phyloP scores from a whole-genome alignment of 805 yeast species.

The Komagataella populi region DNA sequence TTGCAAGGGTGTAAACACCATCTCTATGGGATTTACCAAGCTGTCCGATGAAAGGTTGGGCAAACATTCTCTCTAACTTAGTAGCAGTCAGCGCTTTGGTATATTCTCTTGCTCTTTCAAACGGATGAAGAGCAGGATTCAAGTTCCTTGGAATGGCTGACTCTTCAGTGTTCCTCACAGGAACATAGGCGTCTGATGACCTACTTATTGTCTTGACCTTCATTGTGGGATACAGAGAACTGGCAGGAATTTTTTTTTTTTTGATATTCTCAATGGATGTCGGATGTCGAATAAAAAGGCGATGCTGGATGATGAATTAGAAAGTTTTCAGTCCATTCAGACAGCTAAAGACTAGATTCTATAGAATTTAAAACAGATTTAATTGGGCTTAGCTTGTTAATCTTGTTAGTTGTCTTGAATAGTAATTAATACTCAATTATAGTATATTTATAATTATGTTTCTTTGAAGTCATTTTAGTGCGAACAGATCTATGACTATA shows the following conservation, averaged over 20 bases:
- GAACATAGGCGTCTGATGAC: conserved; percentile 85
- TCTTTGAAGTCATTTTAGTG: too few species aligned
- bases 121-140: conserved; percentile 91
- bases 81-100: conserved; percentile 92
- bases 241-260: not conserved
- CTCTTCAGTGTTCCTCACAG: conserved; percentile 83
- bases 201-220: conserved; percentile 82
- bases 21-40: conserved; percentile 91
- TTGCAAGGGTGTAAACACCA: conserved; percentile 82
- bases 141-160: conserved; percentile 78
- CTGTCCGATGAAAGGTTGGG: conserved; percentile 94
- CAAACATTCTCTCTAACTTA: conserved; percentile 91
- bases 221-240: conserved; percentile 21
- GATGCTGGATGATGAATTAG: not conserved
- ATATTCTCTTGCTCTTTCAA: conserved; percentile 93
- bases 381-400: too few species aligned
- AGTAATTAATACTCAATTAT: too few species aligned
- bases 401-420: too few species aligned
- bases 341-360: too few species aligned
- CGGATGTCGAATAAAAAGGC: not conserved
- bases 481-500: too few species aligned
- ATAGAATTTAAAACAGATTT: too few species aligned
- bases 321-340: not conserved
- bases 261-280: not conserved
- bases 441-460: too few species aligned